Conservation (phyloP, 2,329 filamentous ascomycete genomes). For the Talaromyces marneffei region DNA sequence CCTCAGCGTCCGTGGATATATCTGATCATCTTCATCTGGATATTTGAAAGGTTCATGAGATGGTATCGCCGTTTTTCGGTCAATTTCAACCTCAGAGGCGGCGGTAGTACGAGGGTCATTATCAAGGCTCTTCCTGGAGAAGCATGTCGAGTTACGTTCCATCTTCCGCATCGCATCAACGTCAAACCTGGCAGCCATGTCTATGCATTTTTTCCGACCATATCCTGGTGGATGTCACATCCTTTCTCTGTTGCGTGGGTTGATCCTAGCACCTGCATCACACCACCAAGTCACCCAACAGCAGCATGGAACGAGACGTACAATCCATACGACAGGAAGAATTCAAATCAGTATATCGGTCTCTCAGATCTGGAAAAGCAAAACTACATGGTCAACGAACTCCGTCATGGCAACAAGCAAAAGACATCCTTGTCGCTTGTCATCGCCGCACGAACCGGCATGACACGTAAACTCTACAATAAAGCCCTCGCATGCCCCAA, state of each 20-base stretch:
- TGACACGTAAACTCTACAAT: conserved; percentile 57
- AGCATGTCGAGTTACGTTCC: conserved; percentile 56
- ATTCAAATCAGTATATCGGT: conserved; percentile 32
- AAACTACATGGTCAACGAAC: neutral
- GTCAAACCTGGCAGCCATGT: conserved; percentile 55
- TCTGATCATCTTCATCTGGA: conserved; percentile 35
- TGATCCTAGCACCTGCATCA: conserved; percentile 29
- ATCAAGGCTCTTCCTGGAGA: conserved; percentile 56
- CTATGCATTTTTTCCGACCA: conserved; percentile 53
- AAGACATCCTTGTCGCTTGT: conserved; percentile 50
- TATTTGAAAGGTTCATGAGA: conserved; percentile 42
- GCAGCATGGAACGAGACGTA: conserved; percentile 15
- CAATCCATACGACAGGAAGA: conserved; percentile 8
- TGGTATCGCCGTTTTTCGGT: conserved; percentile 47
- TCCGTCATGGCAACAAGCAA: conserved; percentile 18
- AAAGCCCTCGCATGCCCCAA: conserved; percentile 46
- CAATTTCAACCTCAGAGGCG: conserved; percentile 47
- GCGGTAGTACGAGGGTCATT: conserved; percentile 45
- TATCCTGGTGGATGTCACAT: conserved; percentile 45
- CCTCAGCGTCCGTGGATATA: conserved; percentile 38
- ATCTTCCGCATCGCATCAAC: conserved; percentile 50
- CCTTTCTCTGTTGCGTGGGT: conserved; percentile 46
- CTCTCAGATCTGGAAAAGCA: neutral
- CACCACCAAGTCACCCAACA: conserved; percentile 19
- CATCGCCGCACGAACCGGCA: conserved; percentile 56